These are phyloP conservation scores for Secale cereale DNA, from an alignment of 176 grass and related monocot species.

Conservation along the genomic window DNA sequence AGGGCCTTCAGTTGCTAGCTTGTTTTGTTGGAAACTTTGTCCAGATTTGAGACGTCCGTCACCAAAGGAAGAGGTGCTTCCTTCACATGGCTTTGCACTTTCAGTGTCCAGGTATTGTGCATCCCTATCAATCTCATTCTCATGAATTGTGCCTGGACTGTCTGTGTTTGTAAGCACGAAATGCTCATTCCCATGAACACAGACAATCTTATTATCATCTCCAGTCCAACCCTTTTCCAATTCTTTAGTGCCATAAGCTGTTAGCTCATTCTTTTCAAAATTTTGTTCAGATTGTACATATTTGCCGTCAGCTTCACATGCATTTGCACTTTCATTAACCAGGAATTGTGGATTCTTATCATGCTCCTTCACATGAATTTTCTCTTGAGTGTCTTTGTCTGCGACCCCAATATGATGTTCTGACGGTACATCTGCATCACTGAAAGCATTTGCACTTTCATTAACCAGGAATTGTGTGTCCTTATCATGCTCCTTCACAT, in stretches of 20 bases:
- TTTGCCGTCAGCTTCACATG: conserved; percentile 48
- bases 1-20: neutral
- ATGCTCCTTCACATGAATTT: conserved; percentile 3
- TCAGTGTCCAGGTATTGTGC: conserved; percentile 10
- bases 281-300: conserved; percentile 42
- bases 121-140: conserved; percentile 13
- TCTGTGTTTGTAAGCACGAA: neutral
- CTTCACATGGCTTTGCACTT: conserved; percentile 50
- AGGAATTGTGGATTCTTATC: conserved; percentile 20
- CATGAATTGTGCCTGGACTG: neutral
- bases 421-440: conserved; percentile 25
- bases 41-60: conserved; percentile 31
- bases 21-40: conserved; percentile 40
- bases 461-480: conserved; percentile 17
- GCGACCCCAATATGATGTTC: neutral
- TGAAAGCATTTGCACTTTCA: conserved; percentile 43
- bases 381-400: neutral
- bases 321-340: conserved; percentile 30
- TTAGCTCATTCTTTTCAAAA: conserved; percentile 20
- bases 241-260: conserved; percentile 13
- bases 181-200: conserved; percentile 4
- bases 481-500: conserved; percentile 17
- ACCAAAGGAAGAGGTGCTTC: conserved; percentile 46
- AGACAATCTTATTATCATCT: neutral
- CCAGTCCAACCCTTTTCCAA: conserved; percentile 27